phyloP scores from a whole-genome alignment of 176 grass and related monocot genomes.

The Oryza coarctata region DNA sequence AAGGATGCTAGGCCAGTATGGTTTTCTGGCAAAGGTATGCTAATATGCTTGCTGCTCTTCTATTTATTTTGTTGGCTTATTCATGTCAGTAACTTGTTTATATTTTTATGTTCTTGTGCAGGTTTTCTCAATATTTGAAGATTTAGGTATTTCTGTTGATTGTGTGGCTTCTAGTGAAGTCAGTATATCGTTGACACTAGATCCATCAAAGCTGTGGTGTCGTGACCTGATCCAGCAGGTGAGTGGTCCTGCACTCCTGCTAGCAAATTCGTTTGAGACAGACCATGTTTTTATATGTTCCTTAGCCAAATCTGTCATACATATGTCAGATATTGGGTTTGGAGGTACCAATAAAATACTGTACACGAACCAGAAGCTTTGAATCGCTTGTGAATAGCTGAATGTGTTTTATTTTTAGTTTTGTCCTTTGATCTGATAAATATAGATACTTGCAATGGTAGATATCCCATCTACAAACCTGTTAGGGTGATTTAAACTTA shows the following conservation, averaged over 20 bases:
- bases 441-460: neutral
- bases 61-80: neutral
- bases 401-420: neutral
- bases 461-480: neutral
- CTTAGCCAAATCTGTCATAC: neutral
- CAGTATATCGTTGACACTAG: constrained; percentile 83
- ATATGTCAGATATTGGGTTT: neutral
- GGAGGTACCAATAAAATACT: neutral
- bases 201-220: constrained; percentile 86
- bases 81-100: neutral
- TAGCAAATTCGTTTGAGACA: neutral
- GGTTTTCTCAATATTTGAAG: constrained; percentile 99
- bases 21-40: constrained; percentile 88
- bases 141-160: constrained; percentile 93
- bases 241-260: neutral
- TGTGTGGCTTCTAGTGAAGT: constrained; percentile 98
- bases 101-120: constrained; percentile 22
- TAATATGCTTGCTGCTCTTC: neutral
- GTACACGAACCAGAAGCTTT: neutral
- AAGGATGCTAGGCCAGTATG: constrained; percentile 89
- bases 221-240: constrained; percentile 94
- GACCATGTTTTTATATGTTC: neutral
- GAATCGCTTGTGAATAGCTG: neutral
- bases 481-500: neutral
- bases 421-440: neutral